Conservation (phyloP, 345 rosid species). For the Geranium brycei region DNA sequence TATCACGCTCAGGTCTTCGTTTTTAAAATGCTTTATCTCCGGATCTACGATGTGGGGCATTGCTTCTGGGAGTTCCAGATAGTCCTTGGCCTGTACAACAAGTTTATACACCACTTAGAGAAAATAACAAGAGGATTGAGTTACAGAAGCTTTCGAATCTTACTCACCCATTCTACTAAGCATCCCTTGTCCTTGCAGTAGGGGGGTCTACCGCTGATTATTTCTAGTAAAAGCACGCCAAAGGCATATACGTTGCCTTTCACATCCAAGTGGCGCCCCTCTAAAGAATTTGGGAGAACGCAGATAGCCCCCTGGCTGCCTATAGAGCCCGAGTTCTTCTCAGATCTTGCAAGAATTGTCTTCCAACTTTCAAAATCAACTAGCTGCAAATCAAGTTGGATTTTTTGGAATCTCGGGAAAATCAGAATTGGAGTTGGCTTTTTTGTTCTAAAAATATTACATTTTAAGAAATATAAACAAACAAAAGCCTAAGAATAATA, state of each 20-base stretch:
- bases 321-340: constrained; percentile 64
- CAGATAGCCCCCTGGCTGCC: constrained; percentile 69
- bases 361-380: constrained; percentile 98
- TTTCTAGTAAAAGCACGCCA: constrained; percentile 74
- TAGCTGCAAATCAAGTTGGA: constrained; percentile 29
- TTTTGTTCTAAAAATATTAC: too few species aligned
- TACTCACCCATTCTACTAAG: constrained; percentile 89
- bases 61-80: constrained; percentile 59
- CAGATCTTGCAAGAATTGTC: constrained; percentile 75
- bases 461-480: too few species aligned
- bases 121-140: neutral
- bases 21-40: constrained; percentile 59
- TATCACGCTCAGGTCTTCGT: constrained; percentile 60
- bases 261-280: constrained; percentile 61
- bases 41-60: constrained; percentile 82
- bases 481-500: too few species aligned
- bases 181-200: constrained; percentile 76
- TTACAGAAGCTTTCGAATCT: constrained; percentile 8
- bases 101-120: neutral
- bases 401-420: neutral
- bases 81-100: constrained; percentile 68
- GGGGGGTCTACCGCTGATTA: constrained; percentile 85
- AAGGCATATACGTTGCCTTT: constrained; percentile 83
- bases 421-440: too few species aligned
- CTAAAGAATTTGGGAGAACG: constrained; percentile 61